These are phyloP conservation scores for Cladobotryum protrusum DNA, from an alignment of 2,329 filamentous ascomycete species.

Conservation along the genomic window DNA sequence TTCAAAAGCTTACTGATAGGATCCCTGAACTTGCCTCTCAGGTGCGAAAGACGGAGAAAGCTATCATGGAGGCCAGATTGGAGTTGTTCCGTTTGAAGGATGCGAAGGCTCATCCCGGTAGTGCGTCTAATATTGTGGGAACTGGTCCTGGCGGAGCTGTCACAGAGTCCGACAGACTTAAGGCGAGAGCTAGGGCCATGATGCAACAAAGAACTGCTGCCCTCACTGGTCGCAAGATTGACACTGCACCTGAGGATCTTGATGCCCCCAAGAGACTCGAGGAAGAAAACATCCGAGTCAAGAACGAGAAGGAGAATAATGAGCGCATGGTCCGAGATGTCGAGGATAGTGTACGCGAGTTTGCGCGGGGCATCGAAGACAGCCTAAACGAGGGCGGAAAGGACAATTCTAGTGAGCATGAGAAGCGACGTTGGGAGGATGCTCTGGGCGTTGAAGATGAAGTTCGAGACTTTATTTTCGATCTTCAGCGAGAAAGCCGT, in stretches of 20 bases:
- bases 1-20: conserved; percentile 82
- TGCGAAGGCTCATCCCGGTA: conserved; percentile 82
- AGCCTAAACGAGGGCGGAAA: conserved; percentile 75
- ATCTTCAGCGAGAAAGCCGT: conserved; percentile 81
- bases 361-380: conserved; percentile 77
- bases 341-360: conserved; percentile 90
- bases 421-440: conserved; percentile 91
- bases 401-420: conserved; percentile 76
- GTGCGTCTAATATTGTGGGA: conserved; percentile 74
- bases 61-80: conserved; percentile 83
- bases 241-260: conserved; percentile 61
- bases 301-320: conserved; percentile 84
- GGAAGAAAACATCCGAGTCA: conserved; percentile 75
- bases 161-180: conserved; percentile 89
- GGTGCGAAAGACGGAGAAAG: conserved; percentile 83
- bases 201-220: conserved; percentile 98
- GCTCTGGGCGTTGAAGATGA: conserved; percentile 93
- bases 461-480: conserved; percentile 96
- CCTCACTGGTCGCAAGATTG: conserved; percentile 75
- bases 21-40: conserved; percentile 88
- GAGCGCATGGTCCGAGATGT: conserved; percentile 96
- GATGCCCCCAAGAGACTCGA: conserved; percentile 81
- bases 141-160: conserved; percentile 86
- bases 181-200: conserved; percentile 92
- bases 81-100: conserved; percentile 92